These are phyloP conservation scores for Nyctanthes arbortristis DNA, from an alignment of 257 asterid genomes.

Conservation along the genomic window DNA sequence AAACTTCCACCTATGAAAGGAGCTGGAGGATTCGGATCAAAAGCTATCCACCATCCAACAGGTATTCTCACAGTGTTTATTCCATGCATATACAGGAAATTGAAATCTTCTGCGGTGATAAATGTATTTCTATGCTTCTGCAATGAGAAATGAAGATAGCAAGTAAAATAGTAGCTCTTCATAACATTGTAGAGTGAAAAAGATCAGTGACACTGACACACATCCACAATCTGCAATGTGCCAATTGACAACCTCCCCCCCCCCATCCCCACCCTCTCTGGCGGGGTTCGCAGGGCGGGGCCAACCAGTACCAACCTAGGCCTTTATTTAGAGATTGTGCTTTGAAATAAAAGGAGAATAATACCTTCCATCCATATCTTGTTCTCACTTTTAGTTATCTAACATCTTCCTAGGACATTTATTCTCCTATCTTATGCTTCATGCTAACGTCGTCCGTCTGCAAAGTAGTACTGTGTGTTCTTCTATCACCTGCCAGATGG, in stretches of 20 bases:
- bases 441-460: neutral
- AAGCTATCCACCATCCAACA: slow-evolving; percentile 95
- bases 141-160: slow-evolving; percentile 32
- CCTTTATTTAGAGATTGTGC: neutral
- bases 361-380: neutral
- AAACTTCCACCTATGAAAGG: slow-evolving; percentile 72
- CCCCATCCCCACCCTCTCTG: no score
- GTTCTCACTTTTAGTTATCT: neutral
- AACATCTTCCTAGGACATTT: no score
- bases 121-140: slow-evolving; percentile 74
- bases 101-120: slow-evolving; percentile 67
- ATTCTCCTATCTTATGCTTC: neutral
- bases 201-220: neutral
- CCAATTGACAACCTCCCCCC: no score
- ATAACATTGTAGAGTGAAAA: neutral
- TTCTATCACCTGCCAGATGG: neutral
- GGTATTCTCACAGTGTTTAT: slow-evolving; percentile 83
- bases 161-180: neutral
- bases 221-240: neutral
- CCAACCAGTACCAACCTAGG: neutral
- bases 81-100: slow-evolving; percentile 68
- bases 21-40: slow-evolving; percentile 68
- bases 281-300: no score
- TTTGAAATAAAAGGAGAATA: neutral
- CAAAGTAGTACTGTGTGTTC: neutral